These are phyloP conservation scores for Neospermospora avenae DNA, from an alignment of 2,329 filamentous ascomycete species.

Conservation along the genomic window DNA sequence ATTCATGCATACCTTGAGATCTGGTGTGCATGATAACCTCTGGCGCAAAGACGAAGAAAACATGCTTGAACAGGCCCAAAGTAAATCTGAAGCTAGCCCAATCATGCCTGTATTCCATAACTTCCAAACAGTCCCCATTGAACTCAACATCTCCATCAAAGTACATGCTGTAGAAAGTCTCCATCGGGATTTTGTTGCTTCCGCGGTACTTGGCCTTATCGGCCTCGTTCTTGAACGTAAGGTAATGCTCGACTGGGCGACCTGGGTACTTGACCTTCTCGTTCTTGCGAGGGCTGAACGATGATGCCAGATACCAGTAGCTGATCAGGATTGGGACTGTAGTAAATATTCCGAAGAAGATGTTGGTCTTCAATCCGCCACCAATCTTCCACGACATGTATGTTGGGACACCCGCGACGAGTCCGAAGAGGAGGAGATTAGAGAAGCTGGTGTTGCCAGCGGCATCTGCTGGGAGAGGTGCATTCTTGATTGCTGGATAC, in stretches of 20 bases:
- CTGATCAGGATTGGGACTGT: constrained; percentile 73
- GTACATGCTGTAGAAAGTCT: constrained; percentile 98
- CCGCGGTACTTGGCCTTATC: constrained; percentile 68
- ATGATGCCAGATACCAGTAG: constrained; percentile 80
- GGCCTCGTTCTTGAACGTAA: constrained; percentile 67
- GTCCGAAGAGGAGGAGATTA: constrained; percentile 69
- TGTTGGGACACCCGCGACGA: constrained; percentile 69
- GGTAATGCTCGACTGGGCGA: constrained; percentile 85
- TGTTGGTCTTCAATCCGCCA: constrained; percentile 80
- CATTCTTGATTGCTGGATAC: constrained; percentile 91
- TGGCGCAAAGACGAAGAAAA: constrained; percentile 82
- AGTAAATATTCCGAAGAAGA: constrained; percentile 81
- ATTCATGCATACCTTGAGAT: constrained; percentile 67
- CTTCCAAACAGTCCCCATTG: constrained; percentile 87
- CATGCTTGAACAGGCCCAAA: constrained; percentile 77
- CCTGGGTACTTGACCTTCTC: constrained; percentile 88
- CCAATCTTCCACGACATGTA: constrained; percentile 81
- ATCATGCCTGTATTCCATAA: constrained; percentile 92
- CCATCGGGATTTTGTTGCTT: constrained; percentile 78
- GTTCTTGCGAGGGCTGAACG: constrained; percentile 82
- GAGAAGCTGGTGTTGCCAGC: constrained; percentile 83
- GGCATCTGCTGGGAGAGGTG: constrained; percentile 85
- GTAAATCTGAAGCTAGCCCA: constrained; percentile 97
- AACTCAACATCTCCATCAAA: constrained; percentile 93
- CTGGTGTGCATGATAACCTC: constrained; percentile 91